Base-by-base conservation (phyloP, 768 basidiomycete species). In the Ephemerocybe angulata region DNA sequence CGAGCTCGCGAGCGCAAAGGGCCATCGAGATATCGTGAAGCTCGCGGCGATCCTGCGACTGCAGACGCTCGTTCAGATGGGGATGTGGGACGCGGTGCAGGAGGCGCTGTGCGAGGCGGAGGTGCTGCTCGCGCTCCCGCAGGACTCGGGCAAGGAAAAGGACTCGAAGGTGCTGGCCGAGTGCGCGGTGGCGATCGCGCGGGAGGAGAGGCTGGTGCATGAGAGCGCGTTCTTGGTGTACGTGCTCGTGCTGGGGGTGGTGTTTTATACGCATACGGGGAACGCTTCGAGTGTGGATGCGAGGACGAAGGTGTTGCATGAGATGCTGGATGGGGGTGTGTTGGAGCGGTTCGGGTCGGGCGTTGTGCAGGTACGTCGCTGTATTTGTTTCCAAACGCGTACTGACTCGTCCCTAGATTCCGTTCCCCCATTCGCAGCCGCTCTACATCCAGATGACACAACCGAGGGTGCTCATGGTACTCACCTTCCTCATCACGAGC, bases 401-500 rank as follows among this genome's bases (percentile, higher is more conserved):
- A 35, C 19, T 55, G 17, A 54, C n/a, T 40, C n/a, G 33, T 8
- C 33, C 7, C 47, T 75, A 73, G 70, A 65, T 76, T 29, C 67
- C 67, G 4, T 66, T 76, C 41, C 58, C 74, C 0, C 52, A 67
- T 4, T 68, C 75, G 3, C 72, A 74, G 13, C 74, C 84, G 2
- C 69, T 90, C 0, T 66, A 72, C 42, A 62, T 90, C 4, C 81
- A 81, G 38, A 76, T 78, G 2, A 89, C 88, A 6, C 87, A 89
- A 60, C 88, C 89, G 0, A 79, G 84, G 4, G 67, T 86, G 2
- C 60, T 90, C 0, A 85, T 83, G 58, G 65, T 81, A 12, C 73
- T 90, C 4, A 84, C 82, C 0, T 90, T 86, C 64, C 78, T 90
- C 4, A 70, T 89, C 37, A 86, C 83, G 59, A 78, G 80, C 4